Percentiles rank a stretch among this genome's conserved stretches.
These are phyloP conservation scores for Celoporthe dispersa DNA, from an alignment of 2,329 filamentous ascomycete genomes.

Conservation along the genomic window DNA sequence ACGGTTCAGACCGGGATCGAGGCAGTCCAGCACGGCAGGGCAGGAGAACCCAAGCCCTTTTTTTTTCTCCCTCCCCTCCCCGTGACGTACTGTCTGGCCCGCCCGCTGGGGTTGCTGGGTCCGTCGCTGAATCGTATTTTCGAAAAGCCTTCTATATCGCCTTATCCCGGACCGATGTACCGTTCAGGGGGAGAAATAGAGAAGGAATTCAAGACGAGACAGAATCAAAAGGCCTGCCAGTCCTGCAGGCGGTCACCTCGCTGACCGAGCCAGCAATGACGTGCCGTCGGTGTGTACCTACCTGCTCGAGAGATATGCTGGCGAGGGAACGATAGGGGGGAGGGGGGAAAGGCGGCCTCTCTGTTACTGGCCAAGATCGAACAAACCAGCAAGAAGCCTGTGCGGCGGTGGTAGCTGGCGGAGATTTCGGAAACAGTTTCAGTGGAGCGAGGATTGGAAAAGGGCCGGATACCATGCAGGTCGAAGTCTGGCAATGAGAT, in stretches of 20 bases:
- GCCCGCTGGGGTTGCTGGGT: background rate
- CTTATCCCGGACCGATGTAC: background rate
- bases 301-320: background rate
- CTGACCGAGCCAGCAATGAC: background rate
- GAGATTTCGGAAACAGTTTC: slow-evolving; percentile 23
- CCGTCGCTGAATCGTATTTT: slow-evolving; percentile 9
- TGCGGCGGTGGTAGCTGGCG: slow-evolving; percentile 23
- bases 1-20: slow-evolving; percentile 49
- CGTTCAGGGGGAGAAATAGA: background rate
- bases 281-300: background rate
- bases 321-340: background rate
- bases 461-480: slow-evolving; percentile 30
- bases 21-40: slow-evolving; percentile 17
- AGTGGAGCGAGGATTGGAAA: slow-evolving; percentile 28
- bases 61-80: background rate
- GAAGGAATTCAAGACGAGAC: background rate
- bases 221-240: background rate
- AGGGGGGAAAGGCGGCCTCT: background rate
- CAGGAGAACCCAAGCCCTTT: slow-evolving; percentile 16
- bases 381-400: slow-evolving; percentile 29
- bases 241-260: background rate
- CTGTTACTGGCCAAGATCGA: slow-evolving; percentile 2
- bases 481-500: slow-evolving; percentile 27
- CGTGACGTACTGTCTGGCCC: slow-evolving; percentile 18
- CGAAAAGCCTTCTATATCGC: background rate